Conservation (phyloP, 2,329 filamentous ascomycete genomes). For the Colletotrichum sp. region DNA sequence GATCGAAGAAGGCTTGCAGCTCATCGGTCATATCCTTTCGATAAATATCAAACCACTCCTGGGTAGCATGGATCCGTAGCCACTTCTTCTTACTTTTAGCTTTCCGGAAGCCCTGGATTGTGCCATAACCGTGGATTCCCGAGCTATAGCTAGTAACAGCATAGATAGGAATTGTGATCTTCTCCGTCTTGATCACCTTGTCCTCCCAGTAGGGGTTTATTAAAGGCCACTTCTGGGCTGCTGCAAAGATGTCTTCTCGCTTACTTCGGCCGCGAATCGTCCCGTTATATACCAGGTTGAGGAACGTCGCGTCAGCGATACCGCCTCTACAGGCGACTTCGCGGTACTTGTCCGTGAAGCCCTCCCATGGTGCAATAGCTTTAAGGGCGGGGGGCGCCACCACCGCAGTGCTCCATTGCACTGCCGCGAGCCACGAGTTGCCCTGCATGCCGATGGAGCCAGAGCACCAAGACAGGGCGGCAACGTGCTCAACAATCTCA, state of each 20-base stretch:
- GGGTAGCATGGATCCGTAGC: slow-evolving; percentile 28
- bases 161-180: slow-evolving; percentile 24
- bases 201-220: slow-evolving; percentile 23
- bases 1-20: slow-evolving; percentile 48
- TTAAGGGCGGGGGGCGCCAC: slow-evolving; percentile 18
- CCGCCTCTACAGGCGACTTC: slow-evolving; percentile 27
- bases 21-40: slow-evolving; percentile 29
- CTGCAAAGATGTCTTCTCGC: slow-evolving; percentile 20
- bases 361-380: slow-evolving; percentile 44
- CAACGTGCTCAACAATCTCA: slow-evolving; percentile 27
- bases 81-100: slow-evolving; percentile 43
- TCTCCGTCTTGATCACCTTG: slow-evolving; percentile 23
- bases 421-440: slow-evolving; percentile 27
- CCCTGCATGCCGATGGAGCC: slow-evolving; percentile 28
- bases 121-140: background rate
- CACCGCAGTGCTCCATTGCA: slow-evolving; percentile 25
- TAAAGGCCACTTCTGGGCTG: slow-evolving; percentile 23
- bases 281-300: slow-evolving; percentile 18
- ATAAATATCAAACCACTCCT: background rate
- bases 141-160: slow-evolving; percentile 17
- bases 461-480: slow-evolving; percentile 26
- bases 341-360: slow-evolving; percentile 28
- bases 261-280: slow-evolving; percentile 20
- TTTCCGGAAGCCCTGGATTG: slow-evolving; percentile 35
- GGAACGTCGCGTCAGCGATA: slow-evolving; percentile 19